Percentiles rank a stretch among this genome's conserved stretches.
phyloP scores from a whole-genome alignment of 108 stramenopile genomes.

The Mayamaea pseudoterrestris region DNA sequence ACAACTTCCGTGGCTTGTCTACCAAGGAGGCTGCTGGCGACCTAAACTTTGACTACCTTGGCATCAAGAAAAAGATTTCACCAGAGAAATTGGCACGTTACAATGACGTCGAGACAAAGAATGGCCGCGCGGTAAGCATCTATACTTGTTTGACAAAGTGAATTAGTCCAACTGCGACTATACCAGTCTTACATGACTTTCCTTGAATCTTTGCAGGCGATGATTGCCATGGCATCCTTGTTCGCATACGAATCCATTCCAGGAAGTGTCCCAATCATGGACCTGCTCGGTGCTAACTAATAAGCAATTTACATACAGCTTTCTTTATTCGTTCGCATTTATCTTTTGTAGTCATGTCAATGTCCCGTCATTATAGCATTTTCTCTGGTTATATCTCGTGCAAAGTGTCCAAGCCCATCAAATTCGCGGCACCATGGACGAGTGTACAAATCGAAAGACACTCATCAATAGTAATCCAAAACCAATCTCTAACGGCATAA shows the following conservation, averaged over 20 bases:
- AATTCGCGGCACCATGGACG: constrained; percentile 20
- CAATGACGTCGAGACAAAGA: constrained; percentile 67
- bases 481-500: constrained; percentile 49
- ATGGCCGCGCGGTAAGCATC: too few species aligned
- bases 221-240: constrained; percentile 88
- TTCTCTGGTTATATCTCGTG: not conserved
- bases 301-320: constrained; percentile 1
- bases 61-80: constrained; percentile 50
- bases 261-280: constrained; percentile 85
- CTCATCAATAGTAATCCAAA: constrained; percentile 48
- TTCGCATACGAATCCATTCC: constrained; percentile 75
- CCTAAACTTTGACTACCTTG: constrained; percentile 74
- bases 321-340: not conserved
- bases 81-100: constrained; percentile 50
- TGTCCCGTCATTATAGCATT: not conserved
- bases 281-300: constrained; percentile 67
- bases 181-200: not conserved
- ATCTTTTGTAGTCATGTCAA: not conserved
- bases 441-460: constrained; percentile 45
- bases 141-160: not conserved
- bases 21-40: constrained; percentile 76
- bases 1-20: constrained; percentile 78
- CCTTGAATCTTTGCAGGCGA: constrained; percentile 25
- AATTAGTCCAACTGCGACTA: not conserved
- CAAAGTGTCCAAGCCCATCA: too few species aligned